These are phyloP conservation scores for Apophysomyces variabilis DNA, from an alignment of 371 early-diverging fungal genomes.

Conservation along the genomic window DNA sequence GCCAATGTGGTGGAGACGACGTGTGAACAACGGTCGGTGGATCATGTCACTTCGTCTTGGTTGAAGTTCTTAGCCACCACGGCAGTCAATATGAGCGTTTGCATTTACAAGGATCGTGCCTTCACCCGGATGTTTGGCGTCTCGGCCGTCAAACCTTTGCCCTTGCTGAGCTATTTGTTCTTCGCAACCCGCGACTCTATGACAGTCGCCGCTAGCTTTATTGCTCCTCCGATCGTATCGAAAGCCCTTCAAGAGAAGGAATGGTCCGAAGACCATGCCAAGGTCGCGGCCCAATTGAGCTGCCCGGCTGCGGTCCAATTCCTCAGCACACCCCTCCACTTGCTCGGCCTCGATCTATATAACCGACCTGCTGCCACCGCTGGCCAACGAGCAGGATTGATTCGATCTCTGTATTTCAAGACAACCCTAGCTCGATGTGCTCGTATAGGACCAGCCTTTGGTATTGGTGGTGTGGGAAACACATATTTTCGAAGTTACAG, in stretches of 20 bases:
- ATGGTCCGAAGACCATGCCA: constrained; percentile 25
- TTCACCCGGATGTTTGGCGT: constrained; percentile 69
- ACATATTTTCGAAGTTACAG: constrained; percentile 32
- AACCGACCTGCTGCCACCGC: constrained; percentile 48
- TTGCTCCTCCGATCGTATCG: constrained; percentile 55
- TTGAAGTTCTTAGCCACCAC: constrained; percentile 68
- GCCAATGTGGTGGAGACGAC: constrained; percentile 64
- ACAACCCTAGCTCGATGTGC: constrained; percentile 62
- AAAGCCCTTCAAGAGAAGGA: constrained; percentile 26
- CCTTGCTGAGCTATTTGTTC: constrained; percentile 51
- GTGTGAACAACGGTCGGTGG: constrained; percentile 40
- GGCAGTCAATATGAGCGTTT: constrained; percentile 56
- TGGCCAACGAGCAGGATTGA: constrained; percentile 37
- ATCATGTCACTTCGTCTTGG: constrained; percentile 28
- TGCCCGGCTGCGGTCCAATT: constrained; percentile 65
- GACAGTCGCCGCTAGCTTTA: constrained; percentile 72
- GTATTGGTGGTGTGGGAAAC: constrained; percentile 73
- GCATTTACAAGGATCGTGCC: constrained; percentile 63
- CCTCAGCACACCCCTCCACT: constrained; percentile 63
- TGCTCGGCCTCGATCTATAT: constrained; percentile 64
- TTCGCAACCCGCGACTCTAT: constrained; percentile 67
- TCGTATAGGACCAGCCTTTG: constrained; percentile 74
- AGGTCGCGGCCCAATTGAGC: constrained; percentile 50
- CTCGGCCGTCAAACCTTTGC: constrained; percentile 49
- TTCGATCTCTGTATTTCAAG: constrained; percentile 58